Evolutionary conservation across 495 filamentous ascomycete genomes (phyloP), one percentile per base, ranked within the genome.

Genomic region (Penicillium ucsense): DNA sequence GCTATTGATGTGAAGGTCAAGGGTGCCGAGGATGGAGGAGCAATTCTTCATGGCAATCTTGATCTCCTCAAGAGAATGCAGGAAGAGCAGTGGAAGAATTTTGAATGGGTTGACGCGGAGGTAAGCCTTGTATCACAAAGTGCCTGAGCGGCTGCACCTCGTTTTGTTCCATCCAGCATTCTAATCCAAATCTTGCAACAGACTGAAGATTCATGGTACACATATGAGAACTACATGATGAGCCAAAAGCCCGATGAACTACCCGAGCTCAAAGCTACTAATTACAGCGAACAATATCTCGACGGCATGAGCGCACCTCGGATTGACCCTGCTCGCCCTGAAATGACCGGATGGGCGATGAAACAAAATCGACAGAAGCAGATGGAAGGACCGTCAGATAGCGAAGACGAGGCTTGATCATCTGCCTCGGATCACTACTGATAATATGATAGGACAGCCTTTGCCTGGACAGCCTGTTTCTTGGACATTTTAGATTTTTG

Each of bases 1-100:
- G 71, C 80, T 8, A 70, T 89, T 30, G 83, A 86, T 51, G 76
- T 84, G 49, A 77, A 81, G 8, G 74, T 86, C 56, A 87, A 88
- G 57, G 69, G 75, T 4, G 67, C 73, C 5, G 78, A 76, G 31
- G 78, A 81, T 47, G 71, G 72, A 9, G 76, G 82, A 20, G 68
- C 71, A 4, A 55, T 65, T 11, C 68, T 70, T 33, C 70, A 66
- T 12, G 72, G 71, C 5, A 82, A 79, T 47, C 61, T 75, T 34
- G 72, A 79, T 39, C 64, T 81, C 1, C 60, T 84, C 45, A 72
- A 76, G 48, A 66, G 68, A 31, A 80, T 81, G 53, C 79, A 85
- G 53, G 79, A 83, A 44, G 85, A 89, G 51, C 67, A 71, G 48
- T 89, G 85, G 85, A 74, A 69, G 44, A 63, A 63, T 31, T 66